phyloP scores from a whole-genome alignment of 2,329 filamentous ascomycete genomes.

The Setomelanomma holmii region DNA sequence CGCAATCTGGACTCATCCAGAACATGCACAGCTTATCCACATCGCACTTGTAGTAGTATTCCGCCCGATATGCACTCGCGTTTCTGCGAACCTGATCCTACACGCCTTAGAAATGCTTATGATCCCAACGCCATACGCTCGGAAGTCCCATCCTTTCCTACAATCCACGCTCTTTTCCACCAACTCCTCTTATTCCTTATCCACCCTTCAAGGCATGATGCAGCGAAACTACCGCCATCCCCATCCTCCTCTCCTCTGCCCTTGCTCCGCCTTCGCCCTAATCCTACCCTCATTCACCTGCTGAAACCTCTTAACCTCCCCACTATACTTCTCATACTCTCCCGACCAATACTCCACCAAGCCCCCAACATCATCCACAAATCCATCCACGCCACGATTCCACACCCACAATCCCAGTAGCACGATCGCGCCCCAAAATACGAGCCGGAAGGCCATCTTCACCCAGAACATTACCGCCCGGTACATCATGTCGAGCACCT shows the following conservation, averaged over 20 bases:
- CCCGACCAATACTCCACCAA: conserved; percentile 47
- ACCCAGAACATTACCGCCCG: conserved; percentile 80
- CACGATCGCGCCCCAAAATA: conserved; percentile 69
- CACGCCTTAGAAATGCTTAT: conserved; percentile 3
- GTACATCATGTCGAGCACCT: conserved; percentile 72
- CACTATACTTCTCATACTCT: conserved; percentile 47
- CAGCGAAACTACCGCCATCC: conserved; percentile 15
- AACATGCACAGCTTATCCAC: background rate
- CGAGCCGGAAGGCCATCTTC: conserved; percentile 66
- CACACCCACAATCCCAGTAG: conserved; percentile 65
- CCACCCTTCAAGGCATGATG: background rate
- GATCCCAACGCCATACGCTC: background rate
- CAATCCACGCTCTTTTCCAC: background rate
- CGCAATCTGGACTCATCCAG: background rate
- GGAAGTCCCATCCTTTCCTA: background rate
- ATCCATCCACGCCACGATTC: conserved; percentile 68
- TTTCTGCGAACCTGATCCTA: background rate
- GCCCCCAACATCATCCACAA: conserved; percentile 63
- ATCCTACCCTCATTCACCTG: conserved; percentile 35
- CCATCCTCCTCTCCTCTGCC: conserved; percentile 4
- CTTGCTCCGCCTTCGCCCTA: conserved; percentile 26
- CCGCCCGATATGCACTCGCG: background rate
- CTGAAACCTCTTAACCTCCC: conserved; percentile 36
- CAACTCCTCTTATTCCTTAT: background rate
- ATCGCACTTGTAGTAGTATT: background rate